Conservation (phyloP, 495 filamentous ascomycete genomes). For the Xylaria flabelliformis region DNA sequence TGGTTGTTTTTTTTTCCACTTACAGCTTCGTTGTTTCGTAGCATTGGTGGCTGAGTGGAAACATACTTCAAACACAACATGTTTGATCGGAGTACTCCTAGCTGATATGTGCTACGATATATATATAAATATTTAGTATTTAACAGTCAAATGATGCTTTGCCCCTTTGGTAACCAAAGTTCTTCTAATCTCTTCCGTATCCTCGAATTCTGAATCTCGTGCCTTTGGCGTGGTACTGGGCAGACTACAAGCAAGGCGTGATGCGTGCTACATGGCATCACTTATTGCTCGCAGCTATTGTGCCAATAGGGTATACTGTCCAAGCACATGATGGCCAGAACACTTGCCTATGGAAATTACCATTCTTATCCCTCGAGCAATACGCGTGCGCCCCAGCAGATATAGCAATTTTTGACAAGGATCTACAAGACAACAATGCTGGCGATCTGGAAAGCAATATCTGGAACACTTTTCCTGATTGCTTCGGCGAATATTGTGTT, state of each 20-base stretch:
- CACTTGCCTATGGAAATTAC: neutral
- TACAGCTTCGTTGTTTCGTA: neutral
- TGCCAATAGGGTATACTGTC: neutral
- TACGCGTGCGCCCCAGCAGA: neutral
- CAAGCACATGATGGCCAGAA: neutral
- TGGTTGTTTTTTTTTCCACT: neutral
- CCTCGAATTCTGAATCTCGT: neutral
- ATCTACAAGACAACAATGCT: neutral
- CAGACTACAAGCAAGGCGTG: neutral
- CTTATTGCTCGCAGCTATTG: neutral
- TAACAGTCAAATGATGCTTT: neutral
- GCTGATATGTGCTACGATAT: neutral
- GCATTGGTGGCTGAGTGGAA: conserved; percentile 23
- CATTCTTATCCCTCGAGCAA: neutral
- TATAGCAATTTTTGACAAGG: neutral
- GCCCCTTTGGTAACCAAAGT: neutral
- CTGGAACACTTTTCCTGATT: conserved; percentile 22
- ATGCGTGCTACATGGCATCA: neutral
- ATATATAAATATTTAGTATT: neutral
- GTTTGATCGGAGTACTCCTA: conserved; percentile 11
- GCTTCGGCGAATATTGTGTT: conserved; percentile 43
- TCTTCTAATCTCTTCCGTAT: neutral
- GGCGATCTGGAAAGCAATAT: neutral
- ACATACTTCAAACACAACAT: conserved; percentile 5
- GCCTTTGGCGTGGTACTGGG: neutral